Percentiles rank a stretch among this genome's conserved stretches.
Conservation (phyloP, 1,284 basidiomycete genomes). For the Cutaneotrichosporon sp. region DNA sequence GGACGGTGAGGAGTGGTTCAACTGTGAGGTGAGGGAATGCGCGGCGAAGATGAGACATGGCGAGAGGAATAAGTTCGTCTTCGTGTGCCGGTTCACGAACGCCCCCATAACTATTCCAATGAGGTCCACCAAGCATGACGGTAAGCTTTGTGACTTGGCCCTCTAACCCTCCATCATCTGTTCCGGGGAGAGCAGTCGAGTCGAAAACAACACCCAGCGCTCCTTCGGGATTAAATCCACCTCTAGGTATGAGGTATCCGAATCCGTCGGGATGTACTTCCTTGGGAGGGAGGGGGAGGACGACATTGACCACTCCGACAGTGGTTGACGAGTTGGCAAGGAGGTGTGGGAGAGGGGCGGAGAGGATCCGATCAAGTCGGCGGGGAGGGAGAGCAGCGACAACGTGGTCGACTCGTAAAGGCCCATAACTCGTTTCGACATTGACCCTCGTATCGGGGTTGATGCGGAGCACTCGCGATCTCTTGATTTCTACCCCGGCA, state of each 20-base stretch:
- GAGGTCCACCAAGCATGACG: slow-evolving; percentile 87
- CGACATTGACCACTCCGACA: slow-evolving; percentile 68
- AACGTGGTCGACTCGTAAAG: slow-evolving; percentile 25
- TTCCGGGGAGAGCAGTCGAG: slow-evolving; percentile 67
- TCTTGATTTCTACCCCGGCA: slow-evolving; percentile 63
- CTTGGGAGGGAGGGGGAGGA: slow-evolving; percentile 58
- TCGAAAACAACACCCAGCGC: slow-evolving; percentile 83
- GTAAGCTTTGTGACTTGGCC: slow-evolving; percentile 66
- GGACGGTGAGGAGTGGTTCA: slow-evolving; percentile 57
- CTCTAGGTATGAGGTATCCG: slow-evolving; percentile 88
- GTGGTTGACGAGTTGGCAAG: slow-evolving; percentile 54
- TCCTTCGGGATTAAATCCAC: slow-evolving; percentile 46
- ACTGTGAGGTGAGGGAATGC: slow-evolving; percentile 57
- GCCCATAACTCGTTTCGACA: slow-evolving; percentile 7
- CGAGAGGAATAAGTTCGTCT: slow-evolving; percentile 38
- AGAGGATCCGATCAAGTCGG: slow-evolving; percentile 34
- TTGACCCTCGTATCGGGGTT: slow-evolving; percentile 8
- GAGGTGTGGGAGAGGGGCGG: slow-evolving; percentile 57
- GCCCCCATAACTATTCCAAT: slow-evolving; percentile 55
- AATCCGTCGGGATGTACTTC: slow-evolving; percentile 74
- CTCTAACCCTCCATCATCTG: slow-evolving; percentile 53
- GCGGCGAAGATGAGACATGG: slow-evolving; percentile 55
- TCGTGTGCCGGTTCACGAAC: slow-evolving; percentile 21
- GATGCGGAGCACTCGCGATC: slow-evolving; percentile 49
- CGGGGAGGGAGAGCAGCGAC: slow-evolving; percentile 36